Evolutionary conservation across 202 grass and related monocot genomes (phyloP).

Genomic region (Panicum virgatum): DNA sequence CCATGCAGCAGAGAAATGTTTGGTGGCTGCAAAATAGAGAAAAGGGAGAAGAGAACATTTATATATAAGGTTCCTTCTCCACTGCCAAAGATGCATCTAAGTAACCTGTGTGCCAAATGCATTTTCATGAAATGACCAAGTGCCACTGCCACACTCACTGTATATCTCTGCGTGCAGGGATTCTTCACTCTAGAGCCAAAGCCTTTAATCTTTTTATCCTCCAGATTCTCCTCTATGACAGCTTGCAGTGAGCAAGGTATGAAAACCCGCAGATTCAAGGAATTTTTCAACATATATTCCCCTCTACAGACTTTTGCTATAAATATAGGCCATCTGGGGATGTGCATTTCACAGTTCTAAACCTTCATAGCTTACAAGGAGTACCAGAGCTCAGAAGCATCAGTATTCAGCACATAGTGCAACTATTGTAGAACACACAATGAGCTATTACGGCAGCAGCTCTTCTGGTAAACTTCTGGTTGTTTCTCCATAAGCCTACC

Average conservation of each 20-base stretch:
- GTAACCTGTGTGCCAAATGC: constrained; percentile 39
- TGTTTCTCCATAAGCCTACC: constrained; percentile 22
- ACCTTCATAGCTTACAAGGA: constrained; percentile 27
- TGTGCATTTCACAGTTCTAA: constrained; percentile 44
- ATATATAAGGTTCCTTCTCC: constrained; percentile 50
- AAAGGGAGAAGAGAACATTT: constrained; percentile 22
- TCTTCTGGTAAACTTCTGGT: constrained; percentile 76
- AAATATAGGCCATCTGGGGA: constrained; percentile 65
- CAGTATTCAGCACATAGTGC: constrained; percentile 25
- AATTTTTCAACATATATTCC: constrained; percentile 46
- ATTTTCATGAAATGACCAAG: constrained; percentile 35
- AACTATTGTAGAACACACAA: constrained; percentile 40
- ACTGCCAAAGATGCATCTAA: constrained; percentile 58
- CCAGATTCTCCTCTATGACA: constrained; percentile 47
- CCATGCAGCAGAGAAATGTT: constrained; percentile 16
- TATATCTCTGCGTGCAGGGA: constrained; percentile 22
- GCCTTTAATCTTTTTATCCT: constrained; percentile 18
- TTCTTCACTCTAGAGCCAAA: constrained; percentile 30
- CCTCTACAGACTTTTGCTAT: constrained; percentile 55
- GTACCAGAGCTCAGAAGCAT: constrained; percentile 21
- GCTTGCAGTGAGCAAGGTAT: constrained; percentile 21
- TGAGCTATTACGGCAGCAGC: constrained; percentile 86
- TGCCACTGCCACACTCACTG: constrained; percentile 22
- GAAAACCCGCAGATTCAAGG: constrained; percentile 53
- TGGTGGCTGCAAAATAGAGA: constrained; percentile 23